Percentiles rank a stretch among this genome's conserved stretches.
Conservation (phyloP, 192 early-diverging fungal species). For the Powellomyces hirtus region DNA sequence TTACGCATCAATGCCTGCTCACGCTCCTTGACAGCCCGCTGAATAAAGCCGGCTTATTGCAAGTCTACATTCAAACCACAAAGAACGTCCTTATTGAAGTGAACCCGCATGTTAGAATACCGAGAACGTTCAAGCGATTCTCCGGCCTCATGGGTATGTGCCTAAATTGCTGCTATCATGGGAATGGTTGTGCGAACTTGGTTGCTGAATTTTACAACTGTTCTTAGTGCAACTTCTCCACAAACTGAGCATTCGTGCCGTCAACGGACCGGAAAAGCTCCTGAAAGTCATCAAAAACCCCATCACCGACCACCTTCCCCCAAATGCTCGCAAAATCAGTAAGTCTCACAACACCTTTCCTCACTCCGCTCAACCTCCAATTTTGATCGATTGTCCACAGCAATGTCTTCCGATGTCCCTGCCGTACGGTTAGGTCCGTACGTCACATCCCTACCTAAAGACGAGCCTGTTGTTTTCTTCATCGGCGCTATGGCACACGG, state of each 20-base stretch:
- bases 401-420: conserved; percentile 83
- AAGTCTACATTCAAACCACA: conserved; percentile 95
- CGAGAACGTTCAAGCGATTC: conserved; percentile 99
- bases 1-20: conserved; percentile 96
- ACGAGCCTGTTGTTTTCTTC: conserved; percentile 84
- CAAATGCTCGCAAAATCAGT: conserved; percentile 83
- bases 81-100: conserved; percentile 97
- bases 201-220: too few relatives aligned
- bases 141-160: conserved; percentile 91
- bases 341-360: conserved; percentile 24
- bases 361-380: not conserved
- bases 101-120: conserved; percentile 96
- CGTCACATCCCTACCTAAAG: conserved; percentile 71
- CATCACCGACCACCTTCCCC: conserved; percentile 91
- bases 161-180: too few relatives aligned
- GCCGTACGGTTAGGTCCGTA: conserved; percentile 81
- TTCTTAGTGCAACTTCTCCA: conserved; percentile 90
- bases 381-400: conserved; percentile 32
- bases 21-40: conserved; percentile 95
- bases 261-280: conserved; percentile 88
- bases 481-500: conserved; percentile 98
- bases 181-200: too few relatives aligned
- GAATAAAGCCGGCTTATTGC: conserved; percentile 97
- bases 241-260: conserved; percentile 91
- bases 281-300: conserved; percentile 98